Percentiles rank a stretch among this genome's conserved stretches.
phyloP scores from a whole-genome alignment of 2,329 filamentous ascomycete genomes.

The Ophiocordyceps unilateralis region DNA sequence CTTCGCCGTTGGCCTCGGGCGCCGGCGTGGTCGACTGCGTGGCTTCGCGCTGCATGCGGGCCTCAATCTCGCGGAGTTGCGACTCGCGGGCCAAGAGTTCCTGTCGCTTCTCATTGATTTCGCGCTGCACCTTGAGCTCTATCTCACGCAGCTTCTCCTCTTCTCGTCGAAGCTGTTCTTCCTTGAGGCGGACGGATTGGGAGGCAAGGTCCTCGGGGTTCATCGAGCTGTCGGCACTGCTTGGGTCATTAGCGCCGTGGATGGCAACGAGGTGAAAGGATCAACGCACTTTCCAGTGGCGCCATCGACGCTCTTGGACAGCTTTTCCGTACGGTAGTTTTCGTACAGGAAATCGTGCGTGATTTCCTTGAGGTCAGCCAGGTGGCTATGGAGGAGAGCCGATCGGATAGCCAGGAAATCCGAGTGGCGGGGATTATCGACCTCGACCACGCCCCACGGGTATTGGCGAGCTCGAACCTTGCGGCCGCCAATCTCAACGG shows the following conservation, averaged over 20 bases:
- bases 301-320: slow-evolving; percentile 96
- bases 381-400: slow-evolving; percentile 89
- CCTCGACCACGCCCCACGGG: slow-evolving; percentile 97
- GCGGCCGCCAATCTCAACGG: slow-evolving; percentile 83
- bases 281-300: slow-evolving; percentile 66
- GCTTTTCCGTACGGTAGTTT: slow-evolving; percentile 99
- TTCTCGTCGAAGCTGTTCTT: slow-evolving; percentile 95
- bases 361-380: slow-evolving; percentile 98
- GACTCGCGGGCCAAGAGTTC: slow-evolving; percentile 94
- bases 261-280: neutral
- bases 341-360: slow-evolving; percentile 99
- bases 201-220: slow-evolving; percentile 94
- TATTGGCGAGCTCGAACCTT: slow-evolving; percentile 92
- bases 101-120: slow-evolving; percentile 99
- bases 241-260: slow-evolving; percentile 23
- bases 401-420: slow-evolving; percentile 97
- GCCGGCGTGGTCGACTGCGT: slow-evolving; percentile 21
- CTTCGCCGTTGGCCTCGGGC: slow-evolving; percentile 37
- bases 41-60: slow-evolving; percentile 83
- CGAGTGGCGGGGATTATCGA: slow-evolving; percentile 96
- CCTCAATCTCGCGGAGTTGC: slow-evolving; percentile 96
- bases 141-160: slow-evolving; percentile 99
- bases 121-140: slow-evolving; percentile 97
- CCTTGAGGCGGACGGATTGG: slow-evolving; percentile 96
- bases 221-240: slow-evolving; percentile 54